Base-by-base conservation (phyloP, 176 grass and related monocot species). In the Rhynchospora breviuscula region DNA sequence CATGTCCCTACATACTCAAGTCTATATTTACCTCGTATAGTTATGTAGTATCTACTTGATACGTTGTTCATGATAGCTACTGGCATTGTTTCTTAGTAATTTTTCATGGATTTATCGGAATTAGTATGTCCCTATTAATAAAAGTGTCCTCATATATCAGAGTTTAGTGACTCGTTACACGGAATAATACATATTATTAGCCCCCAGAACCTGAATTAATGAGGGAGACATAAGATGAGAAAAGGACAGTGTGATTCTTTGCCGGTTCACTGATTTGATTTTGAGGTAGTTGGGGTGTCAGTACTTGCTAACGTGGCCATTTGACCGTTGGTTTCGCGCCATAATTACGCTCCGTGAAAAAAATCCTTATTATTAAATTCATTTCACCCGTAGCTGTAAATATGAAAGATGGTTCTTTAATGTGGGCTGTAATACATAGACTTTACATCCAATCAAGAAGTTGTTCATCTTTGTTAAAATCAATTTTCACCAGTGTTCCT, bases 291-390 rank as follows among this genome's bases (percentile, higher is more conserved):
- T 69, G 67, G 67, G 17, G 17, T 70, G 67, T 46, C 67, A 70
- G 67, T 44, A 70, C 35, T 14, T 45, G 35, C 35, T 70, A 70
- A 44, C 67, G 67, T 70, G 66, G 15, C 8, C 35, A 67, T 19
- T 70, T 70, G 35, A 70, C 35, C 35, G 67, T 70, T 70, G 59
- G 67, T 4, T 70, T 70, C 35, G 67, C 67, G 67, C 67, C 67
- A 70, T 70, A 43, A 70, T 70, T 70, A 70, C 35, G 14, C 35
- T 45, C 2, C 7, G 7, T 7, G 13, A 19, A 69, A 69, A 2
- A 10, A 70, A n/a, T 69, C 3, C 15, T 7, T 3, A 2, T 40
- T 69, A 45, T 18, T 45, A 19, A 69, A 40, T 69, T 40, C 15
- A 10, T n/a, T 69, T 69, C 18, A 68, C 66, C 1, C n/a, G 63